These are phyloP conservation scores for Pelargonium fulgidum DNA, from an alignment of 441 rosid species.

Conservation along the genomic window DNA sequence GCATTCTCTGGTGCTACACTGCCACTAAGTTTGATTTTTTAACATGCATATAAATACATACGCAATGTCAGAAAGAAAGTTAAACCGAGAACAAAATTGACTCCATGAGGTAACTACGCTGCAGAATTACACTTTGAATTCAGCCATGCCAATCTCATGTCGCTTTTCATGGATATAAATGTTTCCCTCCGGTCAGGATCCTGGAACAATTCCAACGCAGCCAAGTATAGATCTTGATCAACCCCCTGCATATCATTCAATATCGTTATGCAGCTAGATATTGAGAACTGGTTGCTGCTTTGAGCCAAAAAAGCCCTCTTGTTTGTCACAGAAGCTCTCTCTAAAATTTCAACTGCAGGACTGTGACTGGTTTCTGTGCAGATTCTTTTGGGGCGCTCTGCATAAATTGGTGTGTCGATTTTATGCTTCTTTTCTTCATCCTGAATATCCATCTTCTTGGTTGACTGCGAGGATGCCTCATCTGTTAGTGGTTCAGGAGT, in stretches of 20 bases:
- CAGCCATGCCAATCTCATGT: conserved; percentile 6
- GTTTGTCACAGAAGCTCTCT: neutral
- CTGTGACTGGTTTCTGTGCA: neutral
- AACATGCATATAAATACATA: too few species aligned
- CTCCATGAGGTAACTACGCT: neutral
- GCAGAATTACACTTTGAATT: neutral
- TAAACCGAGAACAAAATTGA: neutral
- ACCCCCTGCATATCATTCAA: conserved; percentile 7
- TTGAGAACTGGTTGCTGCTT: conserved; percentile 3
- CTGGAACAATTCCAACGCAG: conserved; percentile 1
- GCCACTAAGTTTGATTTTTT: too few species aligned
- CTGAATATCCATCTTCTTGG: neutral
- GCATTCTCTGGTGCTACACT: too few species aligned
- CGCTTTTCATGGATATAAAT: conserved; percentile 1
- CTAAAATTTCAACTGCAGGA: neutral
- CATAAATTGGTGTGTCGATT: neutral
- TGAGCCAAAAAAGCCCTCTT: neutral
- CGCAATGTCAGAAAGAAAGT: too few species aligned
- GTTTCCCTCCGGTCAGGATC: conserved; percentile 6
- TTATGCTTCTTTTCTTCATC: neutral
- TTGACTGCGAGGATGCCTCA: conserved; percentile 21
- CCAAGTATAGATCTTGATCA: conserved; percentile 4
- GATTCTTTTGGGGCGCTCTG: neutral
- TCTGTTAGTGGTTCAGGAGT: conserved; percentile 3
- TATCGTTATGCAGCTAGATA: neutral